Percentiles rank a stretch among this genome's conserved stretches.
phyloP scores from a whole-genome alignment of 192 early-diverging fungal genomes.

The Podila verticillata region DNA sequence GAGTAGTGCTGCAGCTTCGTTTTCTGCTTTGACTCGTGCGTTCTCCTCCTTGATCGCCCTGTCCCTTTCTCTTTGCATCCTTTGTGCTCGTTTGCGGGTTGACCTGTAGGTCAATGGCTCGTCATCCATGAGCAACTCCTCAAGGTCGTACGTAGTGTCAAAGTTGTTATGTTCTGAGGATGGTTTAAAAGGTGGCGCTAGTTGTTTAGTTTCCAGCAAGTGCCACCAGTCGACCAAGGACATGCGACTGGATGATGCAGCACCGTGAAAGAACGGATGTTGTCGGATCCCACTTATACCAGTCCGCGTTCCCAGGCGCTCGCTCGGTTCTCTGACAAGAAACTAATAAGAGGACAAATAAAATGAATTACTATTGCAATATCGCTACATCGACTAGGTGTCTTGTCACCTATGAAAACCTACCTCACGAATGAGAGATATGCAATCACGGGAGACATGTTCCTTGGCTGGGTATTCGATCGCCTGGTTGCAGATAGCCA shows the following conservation, averaged over 20 bases:
- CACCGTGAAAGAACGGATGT: slow-evolving; percentile 58
- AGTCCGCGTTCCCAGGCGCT: slow-evolving; percentile 22
- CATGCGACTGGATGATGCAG: slow-evolving; percentile 22
- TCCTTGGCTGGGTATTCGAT: slow-evolving; percentile 37
- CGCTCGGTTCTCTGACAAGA: slow-evolving; percentile 28
- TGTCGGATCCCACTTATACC: slow-evolving; percentile 40
- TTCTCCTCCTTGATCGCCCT: slow-evolving; percentile 51
- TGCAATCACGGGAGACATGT: slow-evolving; percentile 30
- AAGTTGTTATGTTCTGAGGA: slow-evolving; percentile 73
- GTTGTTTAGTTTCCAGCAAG: slow-evolving; percentile 54
- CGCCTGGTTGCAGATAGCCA: slow-evolving; percentile 23
- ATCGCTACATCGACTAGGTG: background rate
- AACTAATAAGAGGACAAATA: slow-evolving; percentile 7
- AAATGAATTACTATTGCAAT: background rate
- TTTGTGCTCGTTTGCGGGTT: slow-evolving; percentile 34
- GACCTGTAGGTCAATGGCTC: slow-evolving; percentile 63
- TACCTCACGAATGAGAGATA: slow-evolving; percentile 29
- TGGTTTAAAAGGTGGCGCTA: slow-evolving; percentile 55
- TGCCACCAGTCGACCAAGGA: slow-evolving; percentile 47
- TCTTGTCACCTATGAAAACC: background rate
- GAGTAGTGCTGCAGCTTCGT: slow-evolving; percentile 14
- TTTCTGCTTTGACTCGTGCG: slow-evolving; percentile 23
- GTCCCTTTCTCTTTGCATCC: slow-evolving; percentile 50
- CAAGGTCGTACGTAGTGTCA: slow-evolving; percentile 80
- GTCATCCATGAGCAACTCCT: slow-evolving; percentile 75